These are phyloP conservation scores for Calendula officinalis DNA, from an alignment of 129 eudicot species.

Conservation along the genomic window DNA sequence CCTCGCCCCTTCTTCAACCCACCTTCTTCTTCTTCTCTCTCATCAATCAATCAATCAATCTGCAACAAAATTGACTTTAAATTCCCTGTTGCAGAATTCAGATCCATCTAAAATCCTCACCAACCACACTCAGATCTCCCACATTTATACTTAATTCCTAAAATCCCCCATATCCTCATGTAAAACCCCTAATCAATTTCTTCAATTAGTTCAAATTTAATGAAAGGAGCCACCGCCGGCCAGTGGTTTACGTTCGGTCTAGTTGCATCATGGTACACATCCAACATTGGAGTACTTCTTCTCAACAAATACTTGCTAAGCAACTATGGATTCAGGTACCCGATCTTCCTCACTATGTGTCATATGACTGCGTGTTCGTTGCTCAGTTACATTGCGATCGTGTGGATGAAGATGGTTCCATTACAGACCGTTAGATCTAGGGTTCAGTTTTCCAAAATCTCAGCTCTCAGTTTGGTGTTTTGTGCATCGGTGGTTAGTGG, in stretches of 20 bases:
- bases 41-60: neutral
- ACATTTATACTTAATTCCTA: neutral
- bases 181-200: constrained; percentile 16
- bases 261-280: constrained; percentile 43
- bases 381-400: constrained; percentile 42
- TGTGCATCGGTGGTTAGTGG: constrained; percentile 57
- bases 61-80: too few species aligned
- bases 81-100: neutral
- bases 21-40: neutral
- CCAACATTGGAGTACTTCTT: constrained; percentile 40
- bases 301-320: constrained; percentile 40
- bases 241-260: constrained; percentile 38
- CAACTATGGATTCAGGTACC: constrained; percentile 47
- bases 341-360: constrained; percentile 44
- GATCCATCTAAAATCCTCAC: constrained; percentile 34
- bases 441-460: constrained; percentile 40
- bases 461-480: constrained; percentile 37
- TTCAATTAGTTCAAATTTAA: constrained; percentile 7
- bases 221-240: constrained; percentile 25
- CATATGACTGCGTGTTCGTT: constrained; percentile 43
- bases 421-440: constrained; percentile 39
- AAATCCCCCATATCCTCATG: constrained; percentile 24
- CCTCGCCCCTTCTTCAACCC: constrained; percentile 10
- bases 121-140: constrained; percentile 28
- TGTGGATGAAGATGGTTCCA: constrained; percentile 38